A percentile compares a stretch with the other conserved stretches of the same genome.
Evolutionary conservation across 2,329 filamentous ascomycete genomes (phyloP).

Genomic region (Mariannaea elegans): DNA sequence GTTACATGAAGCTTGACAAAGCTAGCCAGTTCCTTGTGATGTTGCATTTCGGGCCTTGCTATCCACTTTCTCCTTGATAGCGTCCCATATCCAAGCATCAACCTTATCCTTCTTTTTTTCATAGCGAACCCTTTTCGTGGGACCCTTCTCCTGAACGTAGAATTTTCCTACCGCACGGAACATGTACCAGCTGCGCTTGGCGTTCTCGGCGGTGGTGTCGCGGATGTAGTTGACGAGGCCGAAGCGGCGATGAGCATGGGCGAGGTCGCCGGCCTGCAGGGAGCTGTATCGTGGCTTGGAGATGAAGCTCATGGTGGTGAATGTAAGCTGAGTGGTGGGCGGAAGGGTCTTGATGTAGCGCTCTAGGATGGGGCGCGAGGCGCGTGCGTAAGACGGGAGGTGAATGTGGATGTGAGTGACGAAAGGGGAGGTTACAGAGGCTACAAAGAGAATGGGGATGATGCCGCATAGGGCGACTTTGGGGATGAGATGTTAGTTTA

Average conservation of each 20-base stretch:
- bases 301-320: conserved; percentile 65
- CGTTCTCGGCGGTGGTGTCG: conserved; percentile 46
- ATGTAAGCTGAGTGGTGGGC: conserved; percentile 54
- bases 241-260: conserved; percentile 42
- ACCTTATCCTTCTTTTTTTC: conserved; percentile 43
- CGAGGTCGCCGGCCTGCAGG: conserved; percentile 50
- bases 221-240: conserved; percentile 54
- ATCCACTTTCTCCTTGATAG: conserved; percentile 45
- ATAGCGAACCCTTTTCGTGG: conserved; percentile 32
- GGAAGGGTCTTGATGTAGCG: conserved; percentile 60
- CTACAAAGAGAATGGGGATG: conserved; percentile 71
- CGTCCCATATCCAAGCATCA: conserved; percentile 54
- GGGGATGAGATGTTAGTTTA: conserved; percentile 6
- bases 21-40: not conserved
- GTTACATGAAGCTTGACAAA: no score
- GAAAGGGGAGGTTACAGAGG: conserved; percentile 73
- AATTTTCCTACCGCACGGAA: conserved; percentile 51
- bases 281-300: conserved; percentile 62
- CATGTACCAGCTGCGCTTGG: conserved; percentile 50
- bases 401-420: conserved; percentile 77
- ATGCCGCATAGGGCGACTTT: conserved; percentile 68
- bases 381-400: conserved; percentile 71
- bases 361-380: conserved; percentile 64
- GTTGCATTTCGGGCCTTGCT: conserved; percentile 27
- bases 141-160: conserved; percentile 46